A percentile compares a stretch with the other conserved stretches of the same genome.
These are phyloP conservation scores for Lophium mytilinum DNA, from an alignment of 495 filamentous ascomycete genomes.

Conservation along the genomic window DNA sequence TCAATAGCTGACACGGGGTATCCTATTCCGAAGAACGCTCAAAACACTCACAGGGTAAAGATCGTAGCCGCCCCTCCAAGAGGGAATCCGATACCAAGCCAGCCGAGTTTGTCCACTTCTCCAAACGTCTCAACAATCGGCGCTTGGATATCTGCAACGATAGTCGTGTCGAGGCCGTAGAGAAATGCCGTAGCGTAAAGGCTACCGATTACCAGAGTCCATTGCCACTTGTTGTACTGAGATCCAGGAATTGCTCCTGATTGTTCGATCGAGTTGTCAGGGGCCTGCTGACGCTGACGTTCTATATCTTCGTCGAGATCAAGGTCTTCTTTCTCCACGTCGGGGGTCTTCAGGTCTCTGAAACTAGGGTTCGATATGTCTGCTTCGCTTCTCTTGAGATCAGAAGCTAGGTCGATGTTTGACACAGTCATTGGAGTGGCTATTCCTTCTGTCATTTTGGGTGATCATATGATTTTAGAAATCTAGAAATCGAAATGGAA, in stretches of 20 bases:
- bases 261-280: no score
- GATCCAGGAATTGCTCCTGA: background rate
- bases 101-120: conserved; percentile 24
- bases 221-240: conserved; percentile 2
- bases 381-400: no score
- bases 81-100: conserved; percentile 27
- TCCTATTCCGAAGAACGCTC: background rate
- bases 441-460: no score
- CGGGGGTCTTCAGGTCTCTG: no score
- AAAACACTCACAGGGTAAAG: conserved; percentile 4
- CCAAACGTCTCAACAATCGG: conserved; percentile 25
- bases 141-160: conserved; percentile 36
- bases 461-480: no score
- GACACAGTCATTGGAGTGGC: no score
- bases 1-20: background rate
- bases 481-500: no score
- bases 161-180: conserved; percentile 38
- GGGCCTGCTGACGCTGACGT: no score
- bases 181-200: conserved; percentile 26
- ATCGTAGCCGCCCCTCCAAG: conserved; percentile 25
- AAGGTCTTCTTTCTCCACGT: no score
- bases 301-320: no score
- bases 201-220: conserved; percentile 23
- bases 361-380: no score
- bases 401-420: no score